These are phyloP conservation scores for Metschnikowia orientalis DNA, from an alignment of 805 yeast species.

Conservation along the genomic window DNA sequence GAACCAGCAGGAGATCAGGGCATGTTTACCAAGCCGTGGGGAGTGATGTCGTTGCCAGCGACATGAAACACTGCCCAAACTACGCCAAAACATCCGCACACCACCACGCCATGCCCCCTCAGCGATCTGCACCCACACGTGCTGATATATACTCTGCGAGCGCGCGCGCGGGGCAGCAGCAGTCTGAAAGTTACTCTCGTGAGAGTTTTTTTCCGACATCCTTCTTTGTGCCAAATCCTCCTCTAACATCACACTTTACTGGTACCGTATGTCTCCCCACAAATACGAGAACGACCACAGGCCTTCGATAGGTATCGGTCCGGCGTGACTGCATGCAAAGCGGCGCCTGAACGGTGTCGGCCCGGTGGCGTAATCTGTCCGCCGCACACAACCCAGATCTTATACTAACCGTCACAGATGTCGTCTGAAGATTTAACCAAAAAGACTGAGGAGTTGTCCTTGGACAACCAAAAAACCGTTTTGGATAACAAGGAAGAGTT, in stretches of 20 bases:
- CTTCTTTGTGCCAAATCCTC: conserved; percentile 13
- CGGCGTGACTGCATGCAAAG: no score
- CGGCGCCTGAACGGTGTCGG: no score
- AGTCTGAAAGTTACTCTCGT: conserved; percentile 20
- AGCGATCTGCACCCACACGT: no score
- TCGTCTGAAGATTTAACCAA: conserved; percentile 40
- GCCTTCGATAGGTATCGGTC: no score
- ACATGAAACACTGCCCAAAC: no score
- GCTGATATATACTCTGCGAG: conserved; percentile 15
- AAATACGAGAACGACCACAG: no score
- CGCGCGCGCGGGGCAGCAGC: conserved; percentile 2
- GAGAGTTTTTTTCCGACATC: conserved; percentile 23
- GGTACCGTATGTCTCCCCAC: conserved; percentile 15
- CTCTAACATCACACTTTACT: conserved; percentile 8
- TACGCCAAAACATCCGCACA: no score
- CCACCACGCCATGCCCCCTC: no score
- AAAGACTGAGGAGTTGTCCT: conserved; percentile 41
- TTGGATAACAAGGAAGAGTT: conserved; percentile 60
- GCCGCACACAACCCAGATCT: neutral
- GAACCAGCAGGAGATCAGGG: no score
- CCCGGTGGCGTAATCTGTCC: neutral
- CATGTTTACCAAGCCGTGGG: no score
- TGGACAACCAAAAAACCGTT: conserved; percentile 44
- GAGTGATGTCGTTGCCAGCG: neutral
- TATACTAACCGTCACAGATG: conserved; percentile 25